Evolutionary conservation across 2,329 filamentous ascomycete species (phyloP).

Genomic region (Nectriaceae sp.): DNA sequence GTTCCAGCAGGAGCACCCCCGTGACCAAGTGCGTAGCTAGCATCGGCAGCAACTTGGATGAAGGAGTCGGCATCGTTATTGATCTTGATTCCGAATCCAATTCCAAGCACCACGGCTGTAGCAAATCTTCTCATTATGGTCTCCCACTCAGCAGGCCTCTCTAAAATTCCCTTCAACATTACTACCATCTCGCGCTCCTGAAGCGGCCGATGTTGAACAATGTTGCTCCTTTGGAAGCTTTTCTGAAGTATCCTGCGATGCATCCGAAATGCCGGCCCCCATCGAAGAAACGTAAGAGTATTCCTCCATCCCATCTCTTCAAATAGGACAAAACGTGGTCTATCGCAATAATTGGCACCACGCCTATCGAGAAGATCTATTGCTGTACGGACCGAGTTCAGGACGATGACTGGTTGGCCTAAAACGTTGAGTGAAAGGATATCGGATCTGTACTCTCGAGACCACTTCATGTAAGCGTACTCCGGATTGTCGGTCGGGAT

Average conservation of each 20-base stretch:
- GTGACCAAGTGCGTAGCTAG: constrained; percentile 30
- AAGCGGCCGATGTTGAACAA: constrained; percentile 35
- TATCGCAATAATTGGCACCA: constrained; percentile 46
- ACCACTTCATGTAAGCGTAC: constrained; percentile 32
- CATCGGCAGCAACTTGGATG: constrained; percentile 39
- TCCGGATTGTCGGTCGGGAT: constrained; percentile 38
- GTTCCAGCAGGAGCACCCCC: constrained; percentile 35
- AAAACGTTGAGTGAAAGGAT: constrained; percentile 36
- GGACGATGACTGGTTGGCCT: constrained; percentile 40
- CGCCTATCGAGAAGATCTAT: constrained; percentile 47
- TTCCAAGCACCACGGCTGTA: constrained; percentile 42
- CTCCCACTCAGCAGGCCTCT: constrained; percentile 38
- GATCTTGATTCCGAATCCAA: constrained; percentile 46
- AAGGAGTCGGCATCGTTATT: constrained; percentile 39
- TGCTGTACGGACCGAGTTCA: constrained; percentile 46
- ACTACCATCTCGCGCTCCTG: constrained; percentile 37
- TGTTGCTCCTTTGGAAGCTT: constrained; percentile 42
- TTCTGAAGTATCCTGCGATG: constrained; percentile 47
- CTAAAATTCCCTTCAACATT: constrained; percentile 33
- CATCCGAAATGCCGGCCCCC: constrained; percentile 43
- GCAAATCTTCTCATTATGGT: constrained; percentile 39
- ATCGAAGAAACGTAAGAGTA: constrained; percentile 47
- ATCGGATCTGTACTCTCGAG: constrained; percentile 52
- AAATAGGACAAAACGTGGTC: constrained; percentile 47
- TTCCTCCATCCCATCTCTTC: constrained; percentile 48